Evolutionary conservation across 768 basidiomycete species (phyloP).

Genomic region (Amanita exitialis): DNA sequence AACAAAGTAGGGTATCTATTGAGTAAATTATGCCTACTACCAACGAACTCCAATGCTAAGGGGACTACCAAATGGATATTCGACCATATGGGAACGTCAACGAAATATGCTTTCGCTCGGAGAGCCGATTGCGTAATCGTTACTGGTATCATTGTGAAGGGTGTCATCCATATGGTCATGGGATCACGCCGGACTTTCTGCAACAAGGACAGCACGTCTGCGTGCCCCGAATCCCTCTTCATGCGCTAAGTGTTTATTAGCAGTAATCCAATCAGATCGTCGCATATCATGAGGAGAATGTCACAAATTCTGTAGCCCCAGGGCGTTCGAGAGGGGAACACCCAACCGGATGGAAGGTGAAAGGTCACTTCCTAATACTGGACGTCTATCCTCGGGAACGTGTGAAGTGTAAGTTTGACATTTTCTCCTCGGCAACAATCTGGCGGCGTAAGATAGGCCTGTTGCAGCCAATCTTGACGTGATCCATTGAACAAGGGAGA

Average conservation of each 20-base stretch:
- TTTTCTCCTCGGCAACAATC: slow-evolving; percentile 19
- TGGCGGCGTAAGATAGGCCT: slow-evolving; percentile 37
- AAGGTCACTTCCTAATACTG: slow-evolving; percentile 12
- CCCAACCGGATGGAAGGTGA: slow-evolving; percentile 1
- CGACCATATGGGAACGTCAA: slow-evolving; percentile 7
- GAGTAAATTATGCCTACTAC: slow-evolving; percentile 1
- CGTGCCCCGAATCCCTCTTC: not conserved
- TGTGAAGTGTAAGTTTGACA: slow-evolving; percentile 7
- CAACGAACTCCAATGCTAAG: slow-evolving; percentile 5
- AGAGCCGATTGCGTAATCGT: not conserved
- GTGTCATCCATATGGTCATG: not conserved
- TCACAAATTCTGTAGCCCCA: slow-evolving; percentile 7
- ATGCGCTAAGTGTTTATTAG: not conserved
- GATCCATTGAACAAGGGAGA: slow-evolving; percentile 60
- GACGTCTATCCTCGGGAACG: slow-evolving; percentile 6
- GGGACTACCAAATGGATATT: slow-evolving; percentile 6
- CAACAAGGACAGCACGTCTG: not conserved
- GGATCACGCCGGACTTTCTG: not conserved
- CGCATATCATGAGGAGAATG: not conserved
- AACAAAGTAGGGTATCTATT: slow-evolving; percentile 3
- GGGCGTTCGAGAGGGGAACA: slow-evolving; percentile 3
- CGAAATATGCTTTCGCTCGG: not conserved
- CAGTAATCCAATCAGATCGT: not conserved
- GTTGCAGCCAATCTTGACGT: slow-evolving; percentile 50
- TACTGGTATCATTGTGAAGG: not conserved